These are phyloP conservation scores for Pseudoneurospora amorphoporcata DNA, from an alignment of 495 filamentous ascomycete species.

Conservation along the genomic window DNA sequence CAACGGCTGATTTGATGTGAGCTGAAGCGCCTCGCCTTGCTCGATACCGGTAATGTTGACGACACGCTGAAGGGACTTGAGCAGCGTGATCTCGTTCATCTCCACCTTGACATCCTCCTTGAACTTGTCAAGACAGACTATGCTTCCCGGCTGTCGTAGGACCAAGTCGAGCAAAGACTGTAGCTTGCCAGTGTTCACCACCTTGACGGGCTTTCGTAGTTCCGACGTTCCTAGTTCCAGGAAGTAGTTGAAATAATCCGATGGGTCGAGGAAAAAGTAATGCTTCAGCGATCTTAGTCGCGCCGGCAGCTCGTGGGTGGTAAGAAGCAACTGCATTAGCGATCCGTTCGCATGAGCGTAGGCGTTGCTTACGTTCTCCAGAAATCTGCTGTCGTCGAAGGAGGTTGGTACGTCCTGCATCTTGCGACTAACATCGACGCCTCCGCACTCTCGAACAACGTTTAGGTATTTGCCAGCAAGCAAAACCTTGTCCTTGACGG, in stretches of 20 bases:
- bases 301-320: slow-evolving; percentile 80
- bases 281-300: slow-evolving; percentile 86
- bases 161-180: slow-evolving; percentile 92
- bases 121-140: slow-evolving; percentile 89
- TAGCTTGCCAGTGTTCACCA: slow-evolving; percentile 82
- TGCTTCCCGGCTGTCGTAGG: slow-evolving; percentile 85
- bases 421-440: slow-evolving; percentile 85
- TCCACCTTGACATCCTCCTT: slow-evolving; percentile 96
- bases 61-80: slow-evolving; percentile 87
- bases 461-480: slow-evolving; percentile 96
- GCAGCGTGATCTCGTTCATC: slow-evolving; percentile 90
- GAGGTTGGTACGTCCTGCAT: slow-evolving; percentile 81
- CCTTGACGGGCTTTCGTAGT: slow-evolving; percentile 74
- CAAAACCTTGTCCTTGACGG: slow-evolving; percentile 85
- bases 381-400: slow-evolving; percentile 79
- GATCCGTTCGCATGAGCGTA: slow-evolving; percentile 95
- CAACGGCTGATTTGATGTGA: slow-evolving; percentile 34
- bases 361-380: slow-evolving; percentile 90
- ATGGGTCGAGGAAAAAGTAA: slow-evolving; percentile 97
- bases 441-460: slow-evolving; percentile 92
- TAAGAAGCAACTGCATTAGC: slow-evolving; percentile 81
- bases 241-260: slow-evolving; percentile 97
- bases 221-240: slow-evolving; percentile 83
- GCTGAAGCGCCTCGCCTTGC: slow-evolving; percentile 59
- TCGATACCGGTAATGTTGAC: slow-evolving; percentile 93